Base-by-base conservation (phyloP, 2,329 filamentous ascomycete genomes). In the Gnomoniopsis smithogilvyi region DNA sequence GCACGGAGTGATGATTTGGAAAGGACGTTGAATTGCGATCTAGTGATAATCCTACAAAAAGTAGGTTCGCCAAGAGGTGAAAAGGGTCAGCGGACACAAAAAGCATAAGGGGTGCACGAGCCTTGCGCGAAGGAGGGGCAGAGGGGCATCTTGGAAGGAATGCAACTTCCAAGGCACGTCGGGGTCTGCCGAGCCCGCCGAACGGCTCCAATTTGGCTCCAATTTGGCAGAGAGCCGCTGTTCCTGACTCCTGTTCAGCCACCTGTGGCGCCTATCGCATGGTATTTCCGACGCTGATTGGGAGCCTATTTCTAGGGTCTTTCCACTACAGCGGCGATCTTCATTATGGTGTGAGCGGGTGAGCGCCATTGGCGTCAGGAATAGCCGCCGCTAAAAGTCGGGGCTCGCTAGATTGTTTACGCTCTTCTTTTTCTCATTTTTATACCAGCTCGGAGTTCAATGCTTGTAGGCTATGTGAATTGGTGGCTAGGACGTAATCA, bases 241-340 rank as follows among this genome's bases (percentile, higher is more conserved):
- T 55, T 49, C 53, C 53, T 49, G 53, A 41, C 45, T 55, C 43
- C 43, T 30, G 38, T 45, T 1, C 8, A 55, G 53, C 53, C 53
- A 55, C 53, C 24, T 41, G 53, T 55, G 53, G 53, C 53, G 33
- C 45, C n/a, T 38, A 17, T 6, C 15, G 38, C 38, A 43, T 19
- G 6, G 38, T 15, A 43, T 30, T 4, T 30, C 26, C 17, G 36
- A 41, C 36, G 36, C 3, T 49, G 49, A 58, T 58, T 58, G 56
- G 56, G 50, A 12, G 43, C 33, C 33, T 54, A 50, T 46, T 48
- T 54, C 45, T 54, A 17, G 49, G 26, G 26, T 8, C 26, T 30
- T n/a, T 21, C 14, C 10, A 41, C 26, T 45, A 41, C 41, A 19
- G 19, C 49, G 51, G 33, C 51, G 56, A 59, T 59, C 56, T 21